Percentiles rank a stretch among this genome's conserved stretches.
Conservation (phyloP, 2,329 filamentous ascomycete species). For the Trichoderma semiorbis region DNA sequence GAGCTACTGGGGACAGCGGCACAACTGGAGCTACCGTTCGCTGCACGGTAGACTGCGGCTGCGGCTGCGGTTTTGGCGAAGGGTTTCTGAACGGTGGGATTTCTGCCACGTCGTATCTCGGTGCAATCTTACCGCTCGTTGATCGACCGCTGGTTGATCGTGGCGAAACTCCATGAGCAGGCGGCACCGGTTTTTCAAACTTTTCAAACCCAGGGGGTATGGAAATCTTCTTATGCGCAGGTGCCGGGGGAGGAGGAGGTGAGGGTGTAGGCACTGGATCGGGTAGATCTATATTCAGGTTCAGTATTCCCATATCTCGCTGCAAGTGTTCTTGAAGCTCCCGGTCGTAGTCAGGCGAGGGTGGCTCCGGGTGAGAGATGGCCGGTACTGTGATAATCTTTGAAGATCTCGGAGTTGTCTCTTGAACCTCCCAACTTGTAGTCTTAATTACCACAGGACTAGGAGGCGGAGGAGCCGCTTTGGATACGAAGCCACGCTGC, state of each 20-base stretch:
- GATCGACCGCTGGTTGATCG: constrained; percentile 30
- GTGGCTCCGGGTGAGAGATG: constrained; percentile 44
- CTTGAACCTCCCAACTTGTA: constrained; percentile 28
- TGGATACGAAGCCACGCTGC: constrained; percentile 40
- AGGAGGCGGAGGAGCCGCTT: constrained; percentile 56
- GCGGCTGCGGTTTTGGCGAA: constrained; percentile 29
- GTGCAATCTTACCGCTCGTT: constrained; percentile 36
- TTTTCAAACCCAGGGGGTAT: constrained; percentile 25
- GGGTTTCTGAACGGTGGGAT: constrained; percentile 53
- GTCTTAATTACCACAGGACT: constrained; percentile 35
- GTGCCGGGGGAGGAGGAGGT: constrained; percentile 3
- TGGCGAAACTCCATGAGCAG: constrained; percentile 35
- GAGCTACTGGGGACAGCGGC: background rate
- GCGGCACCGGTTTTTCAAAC: constrained; percentile 31
- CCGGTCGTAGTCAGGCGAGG: constrained; percentile 59
- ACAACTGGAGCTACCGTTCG: constrained; percentile 20
- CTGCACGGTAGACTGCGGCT: constrained; percentile 20
- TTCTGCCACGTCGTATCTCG: constrained; percentile 46
- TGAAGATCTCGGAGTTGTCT: constrained; percentile 47
- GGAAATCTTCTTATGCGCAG: constrained; percentile 18
- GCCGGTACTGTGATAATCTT: constrained; percentile 31
- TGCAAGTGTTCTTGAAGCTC: constrained; percentile 61
- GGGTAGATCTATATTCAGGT: constrained; percentile 34
- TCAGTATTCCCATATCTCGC: constrained; percentile 57
- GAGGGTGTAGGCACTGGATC: constrained; percentile 11